Base-by-base conservation (phyloP, 352 stramenopile genomes). In the Plasmopara viticola region DNA sequence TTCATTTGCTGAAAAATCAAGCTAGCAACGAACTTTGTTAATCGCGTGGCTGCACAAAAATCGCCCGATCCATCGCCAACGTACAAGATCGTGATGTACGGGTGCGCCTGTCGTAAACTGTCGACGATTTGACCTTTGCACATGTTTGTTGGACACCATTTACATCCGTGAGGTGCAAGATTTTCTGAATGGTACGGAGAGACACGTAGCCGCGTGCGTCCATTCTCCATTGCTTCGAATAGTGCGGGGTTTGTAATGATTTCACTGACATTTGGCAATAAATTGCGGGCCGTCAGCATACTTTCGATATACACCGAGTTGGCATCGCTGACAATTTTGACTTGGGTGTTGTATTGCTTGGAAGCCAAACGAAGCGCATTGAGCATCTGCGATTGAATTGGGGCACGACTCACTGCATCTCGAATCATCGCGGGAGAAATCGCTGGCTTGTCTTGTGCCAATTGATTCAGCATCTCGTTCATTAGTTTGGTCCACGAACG, bases 281-380 rank as follows among this genome's bases (percentile, higher is more conserved):
- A 49, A 12, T 44, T 61, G 40, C 84, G 55, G 15, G 57, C 53
- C 9, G 67, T 49, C 6, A 93, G 60, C 74, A 93, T 86, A 55
- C 74, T 86, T 38, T 85, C 54, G 41, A 90, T 93, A 62, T 86
- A 90, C 6, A 90, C 63, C 0, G 79, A 80, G 53, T 90, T 93
- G 44, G 78, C 79, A 56, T 90, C 83, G 44, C 79, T 93, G 34
- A 93, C 60, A 53, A 93, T 89, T 43, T 68, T 71, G 29, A 89
- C 63, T 28, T 73, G 62, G 4, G 72, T 71, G 30, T 49, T 64
- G 42, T 78, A 56, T 6, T 50, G 42, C 2, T 75, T 59, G 1
- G 68, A 70, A 8, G 68, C 66, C 17, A 86, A 56, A 0, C 67
- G 70, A 34, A 90, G 44, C 6, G 79, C 82, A 20, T 88, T 78